Base-by-base conservation (phyloP, 75 land plant genomes). In the Adiantum capillusveneris region DNA sequence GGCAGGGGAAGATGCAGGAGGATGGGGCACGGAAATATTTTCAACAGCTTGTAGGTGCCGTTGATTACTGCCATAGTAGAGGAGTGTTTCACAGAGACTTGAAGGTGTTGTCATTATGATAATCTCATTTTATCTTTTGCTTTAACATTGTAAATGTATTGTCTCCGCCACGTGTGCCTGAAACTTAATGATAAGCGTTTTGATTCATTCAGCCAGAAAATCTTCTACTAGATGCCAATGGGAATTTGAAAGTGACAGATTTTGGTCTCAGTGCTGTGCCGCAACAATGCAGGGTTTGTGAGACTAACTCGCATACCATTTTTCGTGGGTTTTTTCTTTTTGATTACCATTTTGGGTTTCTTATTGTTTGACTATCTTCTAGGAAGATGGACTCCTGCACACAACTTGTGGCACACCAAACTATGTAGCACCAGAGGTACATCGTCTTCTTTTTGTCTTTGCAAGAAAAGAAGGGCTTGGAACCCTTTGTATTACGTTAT, bases 401-500 rank as follows among this genome's bases (percentile, higher is more conserved):
- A 68, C 73, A 73, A 68, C 25, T n/a, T n/a, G n/a, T n/a, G n/a
- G n/a, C n/a, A n/a, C n/a, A n/a, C n/a, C n/a, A n/a, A n/a, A n/a
- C n/a, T 73, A 73, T 53, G 73, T 73, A 29, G 73, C 75, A 11
- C 73, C 73, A 30, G 73, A 70, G 73, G 72, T 70, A 16, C 16
- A 36, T 18, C 14, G 43, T 14, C 9, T 41, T 14, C 43, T 41
- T 14, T 41, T n/a, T n/a, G n/a, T n/a, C n/a, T n/a, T n/a, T n/a
- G n/a, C n/a, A n/a, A n/a, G n/a, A n/a, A n/a, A n/a, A n/a, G n/a
- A n/a, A n/a, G n/a, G n/a, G n/a, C n/a, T n/a, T n/a, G n/a, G n/a
- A n/a, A n/a, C n/a, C n/a, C n/a, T n/a, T n/a, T n/a, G n/a, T n/a
- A n/a, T n/a, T n/a, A n/a, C n/a, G n/a, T n/a, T n/a, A n/a, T n/a